A percentile compares a stretch with the other conserved stretches of the same genome.
Conservation (phyloP, 305 asterid genomes). For the Nicotiana rustica region DNA sequence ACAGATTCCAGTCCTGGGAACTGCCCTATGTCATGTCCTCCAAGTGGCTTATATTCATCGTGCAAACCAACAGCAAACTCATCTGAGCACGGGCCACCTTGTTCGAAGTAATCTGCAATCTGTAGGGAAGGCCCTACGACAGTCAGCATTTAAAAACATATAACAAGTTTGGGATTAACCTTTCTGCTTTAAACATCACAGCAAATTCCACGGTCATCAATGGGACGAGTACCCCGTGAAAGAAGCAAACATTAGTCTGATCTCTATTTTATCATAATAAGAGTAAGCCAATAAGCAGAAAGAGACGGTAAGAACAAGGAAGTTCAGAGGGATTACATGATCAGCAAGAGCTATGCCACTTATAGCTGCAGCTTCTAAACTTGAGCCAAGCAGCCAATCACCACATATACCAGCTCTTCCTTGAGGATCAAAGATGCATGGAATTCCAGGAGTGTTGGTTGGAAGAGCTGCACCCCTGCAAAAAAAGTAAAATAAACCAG, state of each 20-base stretch:
- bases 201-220: background rate
- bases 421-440: slow-evolving; percentile 91
- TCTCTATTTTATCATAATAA: background rate
- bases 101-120: slow-evolving; percentile 86
- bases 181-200: background rate
- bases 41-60: slow-evolving; percentile 64
- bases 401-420: slow-evolving; percentile 99
- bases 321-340: slow-evolving; percentile 59
- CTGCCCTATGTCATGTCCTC: slow-evolving; percentile 90
- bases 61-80: slow-evolving; percentile 88
- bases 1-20: slow-evolving; percentile 79
- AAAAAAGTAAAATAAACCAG: slow-evolving; percentile 33
- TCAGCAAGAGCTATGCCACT: slow-evolving; percentile 97
- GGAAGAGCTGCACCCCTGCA: slow-evolving; percentile 99
- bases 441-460: slow-evolving; percentile 77
- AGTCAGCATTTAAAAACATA: background rate
- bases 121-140: slow-evolving; percentile 40
- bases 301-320: slow-evolving; percentile 30
- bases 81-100: slow-evolving; percentile 73
- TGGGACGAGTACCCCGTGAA: background rate
- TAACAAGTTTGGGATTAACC: slow-evolving; percentile 8
- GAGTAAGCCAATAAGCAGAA: slow-evolving; percentile 27
- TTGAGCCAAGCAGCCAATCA: slow-evolving; percentile 96
- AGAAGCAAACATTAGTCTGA: slow-evolving; percentile 3
- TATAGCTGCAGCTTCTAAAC: slow-evolving; percentile 89